Base-by-base conservation (phyloP, 192 early-diverging fungal species). In the Coemansia sp. region DNA sequence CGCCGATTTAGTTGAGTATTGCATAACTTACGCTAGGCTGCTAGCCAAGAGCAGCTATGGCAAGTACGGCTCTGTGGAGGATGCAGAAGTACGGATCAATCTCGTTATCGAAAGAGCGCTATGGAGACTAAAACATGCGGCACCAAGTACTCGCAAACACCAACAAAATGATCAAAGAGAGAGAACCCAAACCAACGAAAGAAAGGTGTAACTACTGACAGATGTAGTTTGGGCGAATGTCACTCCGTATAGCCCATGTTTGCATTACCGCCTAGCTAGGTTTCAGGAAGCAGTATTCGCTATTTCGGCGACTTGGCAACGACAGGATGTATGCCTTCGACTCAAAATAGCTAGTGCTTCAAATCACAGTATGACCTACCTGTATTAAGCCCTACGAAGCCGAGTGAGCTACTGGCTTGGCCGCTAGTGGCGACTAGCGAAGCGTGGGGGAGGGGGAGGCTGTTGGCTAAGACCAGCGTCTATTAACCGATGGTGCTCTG, bases 81-180 rank as follows among this genome's bases (percentile, higher is more conserved):
- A n/a, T n/a, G 8, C 34, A 22, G 36, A 41, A 41, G 38, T 22
- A 24, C 61, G 16, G 16, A 62, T 20, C 36, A 39, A 40, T 40
- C 38, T 40, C 36, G 61, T 34, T 20, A 24, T 1, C 12, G 22
- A 40, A 62, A 41, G 10, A 16, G 31, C 31, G 10, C 18, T 60
- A 60, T 40, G n/a, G n/a, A 38, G 61, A 62, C 61, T 62, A 62
- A 40, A 62, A 41, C 36, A 62, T 60, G 31, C 61, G 20, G 38
- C 61, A 10, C 61, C 22, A 41, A 41, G 61, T 16, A 41, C 61
- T 20, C 36, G 61, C 61, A 39, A 62, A 62, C n/a, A 39, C 38
- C 36, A 62, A 38, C n/a, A 41, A 27, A 40, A 62, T 34, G 16
- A 11, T 24, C 8, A 10, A 40, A 39, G 20, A 60, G 57, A 60